Conservation (phyloP, 1,284 basidiomycete genomes). For the Naganishia sp. region DNA sequence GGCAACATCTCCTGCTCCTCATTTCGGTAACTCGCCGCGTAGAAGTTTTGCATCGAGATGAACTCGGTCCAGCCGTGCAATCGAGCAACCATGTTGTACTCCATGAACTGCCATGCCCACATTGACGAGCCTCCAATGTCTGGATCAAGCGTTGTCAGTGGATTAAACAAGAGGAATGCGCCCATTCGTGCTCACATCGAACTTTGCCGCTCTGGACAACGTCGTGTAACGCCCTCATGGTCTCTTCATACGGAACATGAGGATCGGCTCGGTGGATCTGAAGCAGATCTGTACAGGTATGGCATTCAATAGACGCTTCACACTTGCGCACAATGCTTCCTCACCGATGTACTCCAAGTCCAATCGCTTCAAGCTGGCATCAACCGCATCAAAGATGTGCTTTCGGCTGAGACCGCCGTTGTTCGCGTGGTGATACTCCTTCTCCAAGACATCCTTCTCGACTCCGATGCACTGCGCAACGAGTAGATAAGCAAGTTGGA, state of each 20-base stretch:
- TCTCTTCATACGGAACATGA: conserved; percentile 33
- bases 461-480: conserved; percentile 7
- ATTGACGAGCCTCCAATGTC: conserved; percentile 34
- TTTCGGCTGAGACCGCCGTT: conserved; percentile 37
- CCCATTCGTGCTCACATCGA: conserved; percentile 23
- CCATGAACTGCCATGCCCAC: conserved; percentile 35
- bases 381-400: conserved; percentile 41
- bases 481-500: neutral
- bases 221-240: conserved; percentile 35
- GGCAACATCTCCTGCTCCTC: conserved; percentile 52
- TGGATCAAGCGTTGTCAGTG: neutral
- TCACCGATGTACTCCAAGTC: conserved; percentile 39
- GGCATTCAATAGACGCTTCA: neutral
- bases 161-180: neutral
- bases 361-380: conserved; percentile 38
- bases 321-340: neutral
- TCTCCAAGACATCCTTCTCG: conserved; percentile 37
- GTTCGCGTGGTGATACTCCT: conserved; percentile 30
- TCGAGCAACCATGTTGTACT: conserved; percentile 35
- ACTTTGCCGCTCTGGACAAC: conserved; percentile 34
- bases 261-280: conserved; percentile 34
- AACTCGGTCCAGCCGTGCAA: conserved; percentile 47
- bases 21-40: conserved; percentile 56
- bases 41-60: conserved; percentile 53
- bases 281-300: conserved; percentile 34